Base-by-base conservation (phyloP, 345 rosid genomes). In the Durio zibethinus region DNA sequence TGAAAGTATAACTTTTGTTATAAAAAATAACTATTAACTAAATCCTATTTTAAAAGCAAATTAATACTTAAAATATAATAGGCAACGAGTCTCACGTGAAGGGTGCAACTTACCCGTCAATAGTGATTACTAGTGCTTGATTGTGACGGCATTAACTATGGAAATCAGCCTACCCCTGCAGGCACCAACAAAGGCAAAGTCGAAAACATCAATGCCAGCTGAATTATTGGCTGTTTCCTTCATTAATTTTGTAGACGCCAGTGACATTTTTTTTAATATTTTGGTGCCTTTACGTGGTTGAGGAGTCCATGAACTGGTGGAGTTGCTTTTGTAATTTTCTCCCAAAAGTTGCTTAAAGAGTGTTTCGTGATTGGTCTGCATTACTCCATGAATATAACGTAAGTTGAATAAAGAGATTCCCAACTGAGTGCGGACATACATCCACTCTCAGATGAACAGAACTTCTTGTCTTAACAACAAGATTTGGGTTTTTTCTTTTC, bases 401-500 rank as follows among this genome's bases (percentile, higher is more conserved):
- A 5, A 21, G 76, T 1, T 52, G 25, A 33, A 33, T 10, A 54
- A 53, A 7, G 50, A 56, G 23, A 73, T 73, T 73, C 52, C 74
- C 33, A 54, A 38, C 31, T 33, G 25, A 52, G 75, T 72, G 75
- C 62, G 18, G 33, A 20, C 16, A 31, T 43, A 71, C 74, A 33
- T 72, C 31, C 45, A 52, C 20, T 53, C 61, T 72, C 62, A 33
- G 62, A 72, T 72, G 47, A 72, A 72, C 62, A 72, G n/a, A 33
- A 25, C 18, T 33, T 50, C 16, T 18, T 31, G 27, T 71, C 75
- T 33, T 50, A 5, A 16, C 27, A 31, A 10, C 5, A 50, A 60
- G 38, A 8, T 69, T 45, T 7, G 36, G 15, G 8, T 70, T 20
- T 36, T 23, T 38, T 14, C 20, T 6, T 14, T 1, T 61, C 8